Conservation (phyloP, 176 grass and related monocot genomes). For the Coix lacrymajobi region DNA sequence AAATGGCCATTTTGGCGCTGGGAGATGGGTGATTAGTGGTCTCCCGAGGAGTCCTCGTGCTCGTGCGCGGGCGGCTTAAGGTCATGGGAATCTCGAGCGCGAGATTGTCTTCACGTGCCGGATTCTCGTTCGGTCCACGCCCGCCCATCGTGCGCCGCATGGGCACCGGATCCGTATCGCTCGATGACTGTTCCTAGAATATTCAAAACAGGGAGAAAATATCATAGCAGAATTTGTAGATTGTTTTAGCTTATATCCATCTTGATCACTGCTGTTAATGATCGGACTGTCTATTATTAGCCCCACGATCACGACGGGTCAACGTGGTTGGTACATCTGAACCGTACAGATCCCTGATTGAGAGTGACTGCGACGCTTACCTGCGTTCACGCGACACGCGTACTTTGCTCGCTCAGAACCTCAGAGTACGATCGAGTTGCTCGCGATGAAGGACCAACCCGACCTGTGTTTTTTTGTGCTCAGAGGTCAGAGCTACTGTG, state of each 20-base stretch:
- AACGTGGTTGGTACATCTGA: neutral
- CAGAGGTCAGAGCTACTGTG: neutral
- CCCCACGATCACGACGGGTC: neutral
- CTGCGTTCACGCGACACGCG: neutral
- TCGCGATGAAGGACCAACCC: neutral
- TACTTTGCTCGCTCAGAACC: neutral
- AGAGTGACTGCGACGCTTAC: neutral
- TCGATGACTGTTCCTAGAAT: neutral
- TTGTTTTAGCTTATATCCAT: neutral
- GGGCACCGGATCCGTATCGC: neutral
- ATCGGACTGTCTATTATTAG: neutral
- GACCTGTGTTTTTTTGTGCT: no score
- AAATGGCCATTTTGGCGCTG: neutral
- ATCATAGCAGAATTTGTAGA: neutral
- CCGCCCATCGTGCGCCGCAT: neutral
- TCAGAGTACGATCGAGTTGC: neutral
- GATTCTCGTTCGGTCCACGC: neutral
- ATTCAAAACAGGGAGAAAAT: no score
- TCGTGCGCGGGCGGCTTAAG: no score
- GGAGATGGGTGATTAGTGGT: neutral
- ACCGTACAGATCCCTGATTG: neutral
- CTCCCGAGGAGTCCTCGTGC: no score
- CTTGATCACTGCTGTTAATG: neutral
- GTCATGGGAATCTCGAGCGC: neutral
- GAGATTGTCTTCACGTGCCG: slow-evolving; percentile 16